Conservation (phyloP, 176 grass and related monocot genomes). For the Eragrostis nindensis region DNA sequence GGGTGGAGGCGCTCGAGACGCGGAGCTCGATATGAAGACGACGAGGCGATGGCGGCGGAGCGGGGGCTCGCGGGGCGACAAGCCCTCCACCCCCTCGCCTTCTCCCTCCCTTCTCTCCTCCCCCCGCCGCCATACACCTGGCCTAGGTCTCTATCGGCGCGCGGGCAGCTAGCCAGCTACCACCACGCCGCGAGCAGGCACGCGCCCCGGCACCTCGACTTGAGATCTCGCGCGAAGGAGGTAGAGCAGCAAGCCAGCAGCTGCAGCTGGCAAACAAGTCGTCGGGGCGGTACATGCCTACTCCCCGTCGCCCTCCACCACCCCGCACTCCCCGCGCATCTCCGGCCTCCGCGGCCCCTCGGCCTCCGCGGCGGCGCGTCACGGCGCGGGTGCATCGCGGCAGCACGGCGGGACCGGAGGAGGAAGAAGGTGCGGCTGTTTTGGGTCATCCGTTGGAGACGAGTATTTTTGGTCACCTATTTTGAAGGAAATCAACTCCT, state of each 20-base stretch:
- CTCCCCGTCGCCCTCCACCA: conserved; percentile 91
- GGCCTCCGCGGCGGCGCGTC: no score
- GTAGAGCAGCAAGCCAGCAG: conserved; percentile 28
- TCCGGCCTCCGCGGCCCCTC: conserved; percentile 57
- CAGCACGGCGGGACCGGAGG: no score
- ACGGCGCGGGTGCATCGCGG: no score
- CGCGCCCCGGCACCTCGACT: not conserved
- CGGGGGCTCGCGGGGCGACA: no score
- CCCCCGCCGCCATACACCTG: conserved; percentile 16
- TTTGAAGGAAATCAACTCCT: no score
- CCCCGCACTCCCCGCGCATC: conserved; percentile 87
- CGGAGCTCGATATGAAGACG: no score
- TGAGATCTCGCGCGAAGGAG: conserved; percentile 43
- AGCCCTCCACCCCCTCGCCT: conserved; percentile 6
- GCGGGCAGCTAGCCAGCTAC: not conserved
- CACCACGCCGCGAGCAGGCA: not conserved
- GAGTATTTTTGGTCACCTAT: no score
- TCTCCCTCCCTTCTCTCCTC: not conserved
- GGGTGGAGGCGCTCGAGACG: no score
- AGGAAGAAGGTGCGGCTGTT: no score
- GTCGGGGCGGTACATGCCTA: conserved; percentile 95
- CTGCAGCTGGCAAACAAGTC: conserved; percentile 49
- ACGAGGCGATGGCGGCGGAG: no score
- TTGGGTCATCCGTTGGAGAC: no score
- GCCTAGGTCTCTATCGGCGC: not conserved